Evolutionary conservation across 2,329 filamentous ascomycete genomes (phyloP).

Genomic region (Alternaria sp.): DNA sequence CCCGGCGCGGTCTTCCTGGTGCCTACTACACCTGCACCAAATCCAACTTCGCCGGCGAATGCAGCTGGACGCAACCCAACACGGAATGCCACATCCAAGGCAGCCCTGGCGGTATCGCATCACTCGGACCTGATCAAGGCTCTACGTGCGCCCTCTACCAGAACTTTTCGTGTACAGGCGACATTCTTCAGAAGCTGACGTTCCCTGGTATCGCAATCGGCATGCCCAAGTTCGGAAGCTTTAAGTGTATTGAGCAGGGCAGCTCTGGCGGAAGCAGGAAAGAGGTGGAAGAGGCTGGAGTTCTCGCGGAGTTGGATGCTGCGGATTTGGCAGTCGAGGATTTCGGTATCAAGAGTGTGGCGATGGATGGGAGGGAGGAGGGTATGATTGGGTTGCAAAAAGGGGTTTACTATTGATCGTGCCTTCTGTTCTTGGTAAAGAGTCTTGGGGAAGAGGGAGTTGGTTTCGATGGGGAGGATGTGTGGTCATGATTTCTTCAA

Average conservation of each 20-base stretch:
- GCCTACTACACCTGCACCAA: constrained; percentile 42
- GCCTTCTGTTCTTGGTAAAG: background rate
- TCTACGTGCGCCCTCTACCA: constrained; percentile 36
- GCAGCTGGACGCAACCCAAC: constrained; percentile 35
- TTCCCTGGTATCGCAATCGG: constrained; percentile 32
- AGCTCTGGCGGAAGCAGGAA: background rate
- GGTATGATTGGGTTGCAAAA: constrained; percentile 44
- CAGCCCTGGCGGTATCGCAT: constrained; percentile 26
- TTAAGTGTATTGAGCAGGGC: constrained; percentile 31
- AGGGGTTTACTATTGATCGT: constrained; percentile 31
- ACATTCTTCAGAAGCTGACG: constrained; percentile 20
- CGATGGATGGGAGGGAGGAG: constrained; percentile 34
- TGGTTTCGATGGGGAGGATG: background rate
- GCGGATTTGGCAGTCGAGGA: constrained; percentile 34
- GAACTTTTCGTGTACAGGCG: constrained; percentile 28
- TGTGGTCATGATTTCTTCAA: background rate
- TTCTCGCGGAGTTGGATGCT: constrained; percentile 23
- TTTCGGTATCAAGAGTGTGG: constrained; percentile 22
- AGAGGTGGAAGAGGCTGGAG: constrained; percentile 1
- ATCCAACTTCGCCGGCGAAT: constrained; percentile 35
- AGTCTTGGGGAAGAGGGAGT: background rate
- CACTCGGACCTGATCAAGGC: constrained; percentile 42
- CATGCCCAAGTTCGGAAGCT: constrained; percentile 30
- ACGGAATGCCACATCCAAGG: constrained; percentile 34
- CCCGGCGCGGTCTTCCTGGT: constrained; percentile 42